Evolutionary conservation across 1,284 basidiomycete species (phyloP).

Genomic region (Malassezia restricta): DNA sequence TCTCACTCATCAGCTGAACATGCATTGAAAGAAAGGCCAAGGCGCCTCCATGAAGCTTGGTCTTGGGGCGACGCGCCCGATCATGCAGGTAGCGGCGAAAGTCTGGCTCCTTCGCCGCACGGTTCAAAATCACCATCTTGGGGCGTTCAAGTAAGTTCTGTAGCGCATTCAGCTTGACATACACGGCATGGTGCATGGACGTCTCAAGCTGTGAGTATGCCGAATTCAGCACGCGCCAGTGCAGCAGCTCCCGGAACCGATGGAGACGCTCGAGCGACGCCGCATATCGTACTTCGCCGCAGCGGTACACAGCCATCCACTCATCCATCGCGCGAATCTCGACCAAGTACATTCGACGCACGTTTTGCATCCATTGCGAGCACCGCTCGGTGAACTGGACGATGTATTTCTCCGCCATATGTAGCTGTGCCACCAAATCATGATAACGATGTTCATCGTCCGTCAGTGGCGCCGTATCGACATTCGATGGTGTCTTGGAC

Average conservation of each 20-base stretch:
- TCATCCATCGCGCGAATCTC: conserved; percentile 22
- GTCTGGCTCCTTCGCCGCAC: conserved; percentile 43
- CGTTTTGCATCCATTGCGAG: conserved; percentile 19
- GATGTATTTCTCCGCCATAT: conserved; percentile 19
- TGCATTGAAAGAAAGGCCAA: conserved; percentile 46
- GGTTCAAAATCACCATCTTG: conserved; percentile 40
- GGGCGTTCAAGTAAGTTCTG: conserved; percentile 26
- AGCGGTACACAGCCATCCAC: conserved; percentile 23
- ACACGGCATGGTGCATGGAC: conserved; percentile 22
- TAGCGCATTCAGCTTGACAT: conserved; percentile 38
- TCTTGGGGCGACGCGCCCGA: conserved; percentile 19
- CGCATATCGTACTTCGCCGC: neutral
- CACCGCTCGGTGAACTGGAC: conserved; percentile 20
- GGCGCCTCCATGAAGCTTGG: conserved; percentile 30
- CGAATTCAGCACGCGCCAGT: conserved; percentile 15
- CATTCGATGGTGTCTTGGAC: conserved; percentile 26
- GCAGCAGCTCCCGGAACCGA: conserved; percentile 17
- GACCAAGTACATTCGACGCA: conserved; percentile 21
- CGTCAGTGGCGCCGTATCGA: conserved; percentile 17
- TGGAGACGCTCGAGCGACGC: conserved; percentile 19
- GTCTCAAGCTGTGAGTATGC: conserved; percentile 23
- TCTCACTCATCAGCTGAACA: conserved; percentile 46
- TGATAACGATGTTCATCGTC: conserved; percentile 22
- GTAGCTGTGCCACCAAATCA: conserved; percentile 19
- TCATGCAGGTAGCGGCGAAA: conserved; percentile 38